Conservation (phyloP, 371 early-diverging fungal species). For the Mucor plumbeus region DNA sequence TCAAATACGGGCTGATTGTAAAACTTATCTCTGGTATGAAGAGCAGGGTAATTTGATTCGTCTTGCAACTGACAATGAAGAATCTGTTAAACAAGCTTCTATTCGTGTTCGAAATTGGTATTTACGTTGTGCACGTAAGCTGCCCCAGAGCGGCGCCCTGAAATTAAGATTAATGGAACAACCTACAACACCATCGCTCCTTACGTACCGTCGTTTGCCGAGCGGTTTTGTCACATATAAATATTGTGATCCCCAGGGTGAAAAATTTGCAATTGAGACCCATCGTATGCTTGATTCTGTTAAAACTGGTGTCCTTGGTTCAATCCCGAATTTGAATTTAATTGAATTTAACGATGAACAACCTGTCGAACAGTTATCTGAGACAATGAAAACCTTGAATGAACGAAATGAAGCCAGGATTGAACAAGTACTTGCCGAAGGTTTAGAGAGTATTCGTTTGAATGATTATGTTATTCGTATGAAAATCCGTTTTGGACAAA, state of each 20-base stretch:
- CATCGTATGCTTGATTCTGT: constrained; percentile 35
- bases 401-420: constrained; percentile 30
- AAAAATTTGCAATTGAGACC: constrained; percentile 19
- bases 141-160: constrained; percentile 9
- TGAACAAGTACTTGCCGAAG: constrained; percentile 24
- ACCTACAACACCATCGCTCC: constrained; percentile 25
- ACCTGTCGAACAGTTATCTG: constrained; percentile 7
- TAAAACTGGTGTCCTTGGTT: constrained; percentile 19
- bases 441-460: constrained; percentile 47
- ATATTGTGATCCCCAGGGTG: constrained; percentile 14
- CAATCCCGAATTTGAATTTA: not conserved
- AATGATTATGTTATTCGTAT: constrained; percentile 47
- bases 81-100: constrained; percentile 28
- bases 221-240: constrained; percentile 26
- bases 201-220: constrained; percentile 30
- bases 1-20: constrained; percentile 44
- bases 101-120: constrained; percentile 50
- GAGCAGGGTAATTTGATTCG: constrained; percentile 11
- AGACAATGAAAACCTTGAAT: constrained; percentile 17
- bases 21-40: constrained; percentile 42
- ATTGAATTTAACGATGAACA: constrained; percentile 32
- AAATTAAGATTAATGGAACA: constrained; percentile 37
- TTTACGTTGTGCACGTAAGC: constrained; percentile 28
- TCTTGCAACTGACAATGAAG: constrained; percentile 28
- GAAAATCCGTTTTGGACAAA: constrained; percentile 51